phyloP scores from a whole-genome alignment of 1,284 basidiomycete genomes.

The Pseudozyma sp. region DNA sequence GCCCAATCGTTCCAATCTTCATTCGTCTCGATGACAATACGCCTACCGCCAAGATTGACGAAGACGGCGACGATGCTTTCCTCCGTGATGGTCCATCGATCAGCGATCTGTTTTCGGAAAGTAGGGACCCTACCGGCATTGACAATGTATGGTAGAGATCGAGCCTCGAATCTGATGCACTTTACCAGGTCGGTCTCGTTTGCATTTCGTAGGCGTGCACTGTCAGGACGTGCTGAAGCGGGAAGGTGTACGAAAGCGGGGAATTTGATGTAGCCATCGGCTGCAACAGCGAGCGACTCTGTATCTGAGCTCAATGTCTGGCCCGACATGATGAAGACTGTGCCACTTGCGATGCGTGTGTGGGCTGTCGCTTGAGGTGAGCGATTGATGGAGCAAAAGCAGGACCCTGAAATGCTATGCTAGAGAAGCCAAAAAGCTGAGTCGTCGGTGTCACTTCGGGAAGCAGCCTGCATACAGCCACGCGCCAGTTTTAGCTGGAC shows the following conservation, averaged over 20 bases:
- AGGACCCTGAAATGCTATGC: constrained; percentile 1
- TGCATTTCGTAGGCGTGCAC: neutral
- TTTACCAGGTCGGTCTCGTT: constrained; percentile 16
- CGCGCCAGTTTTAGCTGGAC: too few relatives aligned
- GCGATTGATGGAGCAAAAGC: neutral
- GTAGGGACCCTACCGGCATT: neutral
- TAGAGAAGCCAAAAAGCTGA: neutral
- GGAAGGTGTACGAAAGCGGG: constrained; percentile 31
- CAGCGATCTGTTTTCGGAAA: constrained; percentile 15
- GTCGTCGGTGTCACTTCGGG: neutral
- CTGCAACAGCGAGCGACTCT: neutral
- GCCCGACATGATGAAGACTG: constrained; percentile 2
- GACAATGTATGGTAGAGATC: neutral
- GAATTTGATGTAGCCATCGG: constrained; percentile 3
- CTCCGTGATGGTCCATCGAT: constrained; percentile 9
- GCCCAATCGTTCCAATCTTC: constrained; percentile 30
- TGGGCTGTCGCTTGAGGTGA: neutral
- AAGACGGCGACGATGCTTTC: constrained; percentile 13
- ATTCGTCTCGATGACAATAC: constrained; percentile 15
- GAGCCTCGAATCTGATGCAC: neutral
- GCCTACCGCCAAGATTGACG: neutral
- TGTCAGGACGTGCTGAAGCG: constrained; percentile 13
- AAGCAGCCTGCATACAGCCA: too few relatives aligned
- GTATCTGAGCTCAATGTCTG: neutral
- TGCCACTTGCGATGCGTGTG: neutral